Evolutionary conservation across 768 basidiomycete species (phyloP).

Genomic region (Xanthoconium purpureum): DNA sequence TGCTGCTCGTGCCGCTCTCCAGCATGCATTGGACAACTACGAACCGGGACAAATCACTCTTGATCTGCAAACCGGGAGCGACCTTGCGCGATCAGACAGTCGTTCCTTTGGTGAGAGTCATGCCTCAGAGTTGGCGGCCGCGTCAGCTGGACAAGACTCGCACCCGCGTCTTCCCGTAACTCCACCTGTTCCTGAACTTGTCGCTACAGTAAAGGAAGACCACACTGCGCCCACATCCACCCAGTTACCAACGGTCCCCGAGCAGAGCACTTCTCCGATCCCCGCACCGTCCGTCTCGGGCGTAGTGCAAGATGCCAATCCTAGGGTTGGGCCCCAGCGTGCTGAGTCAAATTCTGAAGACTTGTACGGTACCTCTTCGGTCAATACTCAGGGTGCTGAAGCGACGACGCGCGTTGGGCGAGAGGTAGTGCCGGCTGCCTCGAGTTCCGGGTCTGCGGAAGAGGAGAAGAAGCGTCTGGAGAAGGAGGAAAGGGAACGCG

Average conservation of each 20-base stretch:
- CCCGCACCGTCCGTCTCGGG: conserved; percentile 31
- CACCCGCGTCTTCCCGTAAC: conserved; percentile 41
- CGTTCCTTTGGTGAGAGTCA: conserved; percentile 85
- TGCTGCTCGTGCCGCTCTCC: conserved; percentile 67
- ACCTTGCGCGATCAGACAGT: conserved; percentile 68
- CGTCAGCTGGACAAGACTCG: conserved; percentile 19
- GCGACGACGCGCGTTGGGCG: conserved; percentile 66
- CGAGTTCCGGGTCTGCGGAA: conserved; percentile 39
- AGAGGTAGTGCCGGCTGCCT: conserved; percentile 40
- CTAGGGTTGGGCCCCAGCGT: conserved; percentile 14
- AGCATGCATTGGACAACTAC: conserved; percentile 77
- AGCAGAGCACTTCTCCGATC: conserved; percentile 25
- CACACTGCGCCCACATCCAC: conserved; percentile 6
- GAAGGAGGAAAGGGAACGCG: conserved; percentile 62
- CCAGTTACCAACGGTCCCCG: conserved; percentile 1
- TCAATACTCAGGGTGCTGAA: conserved; percentile 50
- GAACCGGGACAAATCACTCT: conserved; percentile 62
- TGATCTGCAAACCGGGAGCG: conserved; percentile 42
- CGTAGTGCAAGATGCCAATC: conserved; percentile 7
- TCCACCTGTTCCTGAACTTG: conserved; percentile 36
- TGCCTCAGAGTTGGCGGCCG: conserved; percentile 58
- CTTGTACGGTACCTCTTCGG: conserved; percentile 27
- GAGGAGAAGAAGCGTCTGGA: conserved; percentile 66
- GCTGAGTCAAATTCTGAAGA: conserved; percentile 27
- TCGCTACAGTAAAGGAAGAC: conserved; percentile 5